Base-by-base conservation (phyloP, 805 yeast species). In the Torulaspora indica region DNA sequence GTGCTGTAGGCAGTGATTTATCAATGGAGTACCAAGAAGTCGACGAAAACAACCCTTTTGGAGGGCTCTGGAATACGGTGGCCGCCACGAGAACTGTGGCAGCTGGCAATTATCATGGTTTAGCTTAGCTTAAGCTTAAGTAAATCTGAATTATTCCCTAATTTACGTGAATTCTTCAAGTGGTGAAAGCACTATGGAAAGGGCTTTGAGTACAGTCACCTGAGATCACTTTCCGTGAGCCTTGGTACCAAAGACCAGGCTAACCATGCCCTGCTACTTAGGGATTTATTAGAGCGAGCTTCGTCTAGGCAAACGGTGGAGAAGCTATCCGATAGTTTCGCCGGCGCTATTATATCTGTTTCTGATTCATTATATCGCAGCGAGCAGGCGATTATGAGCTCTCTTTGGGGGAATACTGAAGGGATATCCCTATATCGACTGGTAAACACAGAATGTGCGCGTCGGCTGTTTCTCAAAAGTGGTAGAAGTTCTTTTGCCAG, bases 1-100 rank as follows among this genome's bases (percentile, higher is more conserved):
- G 81, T 29, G 74, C 75, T 25, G 62, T 72, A 23, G 77, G 77
- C 7, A 64, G 74, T 30, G 67, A 71, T 27, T 59, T 75, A 30
- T 61, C 68, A 23, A 61, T 81, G 35, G 43, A 54, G n/a, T 50
- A 59, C 23, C 70, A 67, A 50, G 64, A 65, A 38, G 51, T 58
- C 24, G 64, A 61, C 41, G 70, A 63, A 27, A 63, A 62, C 38
- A 67, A 70, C 52, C 73, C 73, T 40, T 69, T 69, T 47, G 68
- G 65, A 8, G 66, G 63, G 5, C 50, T 58, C 3, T 70, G 74
- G 74, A 52, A 43, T 1, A 47, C 46, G 2, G 68, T 66, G 10
- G 56, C 63, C 22, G 60, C 66, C 24, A 56, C 57, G 20, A 64
- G 59, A 33, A 64, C 72, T 0, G 46, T 69, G 24, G 63, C 64